phyloP scores from a whole-genome alignment of 1,139 yeast species.

The Magnusiomyces clavatus region DNA sequence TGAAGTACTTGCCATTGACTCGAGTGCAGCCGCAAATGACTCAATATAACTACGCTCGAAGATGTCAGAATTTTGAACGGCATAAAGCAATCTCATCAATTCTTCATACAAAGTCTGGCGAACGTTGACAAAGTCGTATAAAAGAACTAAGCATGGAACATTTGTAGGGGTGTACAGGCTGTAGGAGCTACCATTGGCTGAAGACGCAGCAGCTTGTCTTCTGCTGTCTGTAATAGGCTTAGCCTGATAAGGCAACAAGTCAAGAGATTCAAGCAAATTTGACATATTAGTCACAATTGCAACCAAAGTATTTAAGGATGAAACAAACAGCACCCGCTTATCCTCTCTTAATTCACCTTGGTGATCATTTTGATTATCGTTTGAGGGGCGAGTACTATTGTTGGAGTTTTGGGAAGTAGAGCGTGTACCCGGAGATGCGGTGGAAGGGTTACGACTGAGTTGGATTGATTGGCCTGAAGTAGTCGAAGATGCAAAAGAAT shows the following conservation, averaged over 20 bases:
- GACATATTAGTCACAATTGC: constrained; percentile 20
- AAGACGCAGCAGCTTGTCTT: neutral
- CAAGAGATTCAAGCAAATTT: constrained; percentile 26
- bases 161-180: constrained; percentile 10
- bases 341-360: constrained; percentile 14
- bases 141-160: constrained; percentile 47
- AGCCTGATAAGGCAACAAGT: constrained; percentile 24
- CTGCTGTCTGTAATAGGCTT: constrained; percentile 6
- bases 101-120: constrained; percentile 69
- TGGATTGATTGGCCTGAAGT: neutral
- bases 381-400: neutral
- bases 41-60: constrained; percentile 45
- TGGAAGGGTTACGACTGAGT: neutral
- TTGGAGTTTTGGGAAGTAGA: no score
- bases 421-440: no score
- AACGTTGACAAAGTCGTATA: constrained; percentile 64
- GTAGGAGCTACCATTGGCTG: neutral
- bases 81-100: constrained; percentile 53
- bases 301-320: constrained; percentile 19
- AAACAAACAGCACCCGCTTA: constrained; percentile 18
- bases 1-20: constrained; percentile 8
- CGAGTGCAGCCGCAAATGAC: constrained; percentile 20
- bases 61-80: constrained; percentile 62
- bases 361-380: neutral
- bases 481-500: neutral